Evolutionary conservation across 1,284 basidiomycete species (phyloP).

Genomic region (Xerocomus subilludens): DNA sequence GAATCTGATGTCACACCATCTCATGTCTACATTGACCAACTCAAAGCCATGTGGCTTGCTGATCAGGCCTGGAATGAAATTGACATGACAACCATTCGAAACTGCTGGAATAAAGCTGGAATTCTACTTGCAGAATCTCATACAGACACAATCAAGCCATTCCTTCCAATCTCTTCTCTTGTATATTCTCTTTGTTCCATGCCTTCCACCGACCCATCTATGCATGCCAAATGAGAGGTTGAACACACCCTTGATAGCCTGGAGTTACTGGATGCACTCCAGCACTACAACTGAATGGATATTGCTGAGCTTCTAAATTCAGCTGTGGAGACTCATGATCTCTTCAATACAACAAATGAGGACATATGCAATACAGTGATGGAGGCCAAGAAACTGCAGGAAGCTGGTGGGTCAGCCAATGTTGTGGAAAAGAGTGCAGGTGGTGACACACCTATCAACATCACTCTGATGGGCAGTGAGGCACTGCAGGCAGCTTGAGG

Average conservation of each 20-base stretch:
- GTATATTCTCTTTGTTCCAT: neutral
- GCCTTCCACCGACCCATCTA: too few species aligned
- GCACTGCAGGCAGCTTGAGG: too few species aligned
- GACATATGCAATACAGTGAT: neutral
- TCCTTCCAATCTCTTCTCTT: constrained; percentile 1
- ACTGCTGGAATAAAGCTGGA: constrained; percentile 32
- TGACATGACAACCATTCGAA: constrained; percentile 19
- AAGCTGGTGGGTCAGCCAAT: too few species aligned
- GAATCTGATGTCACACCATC: constrained; percentile 42
- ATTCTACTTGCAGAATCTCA: constrained; percentile 12
- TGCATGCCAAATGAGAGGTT: neutral
- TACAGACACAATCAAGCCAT: too few species aligned
- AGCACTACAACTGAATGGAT: neutral
- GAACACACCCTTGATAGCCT: neutral
- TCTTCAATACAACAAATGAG: neutral
- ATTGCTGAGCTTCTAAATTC: neutral
- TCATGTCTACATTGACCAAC: constrained; percentile 55
- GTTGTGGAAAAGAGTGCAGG: too few species aligned
- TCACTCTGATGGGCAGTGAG: too few species aligned
- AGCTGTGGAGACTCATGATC: neutral
- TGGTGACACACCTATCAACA: too few species aligned
- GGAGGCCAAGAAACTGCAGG: neutral
- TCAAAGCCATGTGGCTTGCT: constrained; percentile 51
- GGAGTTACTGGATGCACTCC: neutral
- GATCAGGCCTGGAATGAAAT: constrained; percentile 27